Base-by-base conservation (phyloP, 371 early-diverging fungal genomes). In the Entomophthora muscae region DNA sequence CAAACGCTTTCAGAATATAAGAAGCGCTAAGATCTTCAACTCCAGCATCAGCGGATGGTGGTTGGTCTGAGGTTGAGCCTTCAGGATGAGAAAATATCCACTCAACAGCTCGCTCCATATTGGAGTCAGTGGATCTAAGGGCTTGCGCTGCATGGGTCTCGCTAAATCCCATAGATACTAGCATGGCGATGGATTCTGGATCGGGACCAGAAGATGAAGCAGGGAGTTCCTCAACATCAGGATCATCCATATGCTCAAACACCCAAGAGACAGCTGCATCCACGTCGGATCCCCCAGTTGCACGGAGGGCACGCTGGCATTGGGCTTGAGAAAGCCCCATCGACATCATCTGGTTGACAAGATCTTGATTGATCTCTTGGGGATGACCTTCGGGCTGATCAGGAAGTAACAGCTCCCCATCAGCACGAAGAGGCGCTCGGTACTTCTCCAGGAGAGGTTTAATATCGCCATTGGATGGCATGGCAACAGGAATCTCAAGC, bases 231-330 rank as follows among this genome's bases (percentile, higher is more conserved):
- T 59, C 5, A 12, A 22, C 28, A 29, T 52, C 81, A 53, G 93
- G 79, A 71, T 93, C 95, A 24, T 96, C 98, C 89, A 95, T 91
- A 65, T 95, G 91, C 68, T 90, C 91, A 75, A 95, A 85, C 31
- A 94, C 67, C 93, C 94, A 95, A 66, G 83, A 82, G 90, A 93
- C 89, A 0, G 96, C 98, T 0, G 76, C 73, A 32, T 96, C 96
- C 0, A 87, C 79, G 1, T 87, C 89, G 59, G 75, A 72, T 69
- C 91, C 86, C 5, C 89, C 90, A 2, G 92, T 91, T 30, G 77
- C 78, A 27, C 83, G 52, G 31, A 96, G 68, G 0, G 95, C 95
- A 60, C 86, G 84, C 61, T 80, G 79, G 67, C 89, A 87, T 42
- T 92, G 79, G 58, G 77, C 77, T 66, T 87, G 83, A 1, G 93